These are phyloP conservation scores for Tolypocladium pustulatum DNA, from an alignment of 2,329 filamentous ascomycete species.

Conservation along the genomic window DNA sequence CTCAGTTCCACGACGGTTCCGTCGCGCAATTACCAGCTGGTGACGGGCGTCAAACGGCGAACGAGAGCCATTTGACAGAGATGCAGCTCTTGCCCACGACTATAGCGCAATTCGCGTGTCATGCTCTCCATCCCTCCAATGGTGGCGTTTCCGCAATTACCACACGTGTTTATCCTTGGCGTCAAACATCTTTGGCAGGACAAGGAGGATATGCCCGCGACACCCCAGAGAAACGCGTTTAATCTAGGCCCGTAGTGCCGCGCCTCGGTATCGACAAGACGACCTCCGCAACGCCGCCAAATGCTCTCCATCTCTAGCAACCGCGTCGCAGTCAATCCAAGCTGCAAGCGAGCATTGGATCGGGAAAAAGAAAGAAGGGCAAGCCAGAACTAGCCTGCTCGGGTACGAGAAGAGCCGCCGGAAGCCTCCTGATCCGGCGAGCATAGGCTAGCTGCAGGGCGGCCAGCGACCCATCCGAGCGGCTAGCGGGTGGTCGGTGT, in stretches of 20 bases:
- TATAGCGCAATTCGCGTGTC: too few species aligned
- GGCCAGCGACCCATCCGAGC: not conserved
- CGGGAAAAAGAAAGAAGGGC: not conserved
- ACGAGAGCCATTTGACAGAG: too few species aligned
- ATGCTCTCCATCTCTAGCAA: not conserved
- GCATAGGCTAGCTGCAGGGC: not conserved
- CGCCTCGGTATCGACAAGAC: not conserved
- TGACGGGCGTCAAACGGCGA: too few species aligned
- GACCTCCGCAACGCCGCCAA: not conserved
- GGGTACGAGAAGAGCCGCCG: not conserved
- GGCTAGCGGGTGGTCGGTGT: not conserved
- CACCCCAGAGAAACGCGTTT: not conserved
- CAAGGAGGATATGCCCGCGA: too few species aligned
- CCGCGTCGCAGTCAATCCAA: not conserved
- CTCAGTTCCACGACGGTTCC: too few species aligned
- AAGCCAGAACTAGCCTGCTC: not conserved
- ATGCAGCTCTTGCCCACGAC: too few species aligned
- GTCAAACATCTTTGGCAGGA: too few species aligned
- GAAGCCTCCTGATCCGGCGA: not conserved
- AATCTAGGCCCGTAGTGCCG: not conserved
- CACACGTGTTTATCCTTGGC: too few species aligned
- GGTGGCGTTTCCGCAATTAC: too few species aligned
- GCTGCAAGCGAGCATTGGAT: not conserved
- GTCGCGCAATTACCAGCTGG: too few species aligned
- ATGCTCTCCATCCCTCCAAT: too few species aligned